phyloP scores from a whole-genome alignment of 2,329 filamentous ascomycete species.

The Stromatinia cepivora region DNA sequence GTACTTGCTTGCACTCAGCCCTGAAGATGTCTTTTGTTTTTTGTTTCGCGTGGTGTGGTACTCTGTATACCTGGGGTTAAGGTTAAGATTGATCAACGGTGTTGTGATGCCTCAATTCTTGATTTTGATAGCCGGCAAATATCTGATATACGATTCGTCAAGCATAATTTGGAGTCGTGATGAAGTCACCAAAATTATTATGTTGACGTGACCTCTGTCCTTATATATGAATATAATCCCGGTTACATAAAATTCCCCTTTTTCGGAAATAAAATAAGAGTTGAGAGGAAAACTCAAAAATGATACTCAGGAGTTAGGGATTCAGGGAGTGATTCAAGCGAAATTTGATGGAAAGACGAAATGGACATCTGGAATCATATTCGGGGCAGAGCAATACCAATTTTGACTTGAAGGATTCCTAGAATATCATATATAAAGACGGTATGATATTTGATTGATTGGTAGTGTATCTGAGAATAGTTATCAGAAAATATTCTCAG shows the following conservation, averaged over 20 bases:
- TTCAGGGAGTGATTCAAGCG: conserved; percentile 7
- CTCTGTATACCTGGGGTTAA: neutral
- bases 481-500: neutral
- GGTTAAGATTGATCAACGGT: conserved; percentile 2
- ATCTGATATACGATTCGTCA: neutral
- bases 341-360: conserved; percentile 3
- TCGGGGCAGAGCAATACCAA: neutral
- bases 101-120: conserved; percentile 3
- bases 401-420: neutral
- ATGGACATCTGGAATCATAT: conserved; percentile 1
- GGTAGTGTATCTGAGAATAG: neutral
- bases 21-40: neutral
- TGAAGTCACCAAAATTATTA: neutral
- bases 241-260: neutral
- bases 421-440: neutral
- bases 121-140: neutral
- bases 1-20: neutral
- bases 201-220: neutral
- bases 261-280: neutral
- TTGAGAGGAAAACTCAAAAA: neutral
- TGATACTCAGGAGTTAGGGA: neutral
- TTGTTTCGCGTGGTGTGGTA: neutral
- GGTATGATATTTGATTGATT: neutral
- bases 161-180: neutral
- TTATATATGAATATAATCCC: neutral